Evolutionary conservation across 306 rosid species (phyloP).

Genomic region (Medicago ruthenica): DNA sequence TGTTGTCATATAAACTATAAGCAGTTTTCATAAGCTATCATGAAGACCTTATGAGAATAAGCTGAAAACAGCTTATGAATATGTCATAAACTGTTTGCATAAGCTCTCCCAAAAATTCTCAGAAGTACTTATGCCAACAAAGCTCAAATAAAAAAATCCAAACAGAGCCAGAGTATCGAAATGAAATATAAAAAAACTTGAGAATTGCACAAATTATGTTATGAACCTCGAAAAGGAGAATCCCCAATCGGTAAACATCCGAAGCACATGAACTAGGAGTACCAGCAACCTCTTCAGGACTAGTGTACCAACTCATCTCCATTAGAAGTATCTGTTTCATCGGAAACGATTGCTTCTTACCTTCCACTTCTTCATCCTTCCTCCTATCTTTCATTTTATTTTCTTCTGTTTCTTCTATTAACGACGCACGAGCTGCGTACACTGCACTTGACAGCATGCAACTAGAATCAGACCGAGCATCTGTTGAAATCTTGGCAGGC

Average conservation of each 20-base stretch:
- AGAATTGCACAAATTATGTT: slow-evolving; percentile 25
- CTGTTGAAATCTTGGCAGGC: slow-evolving; percentile 52
- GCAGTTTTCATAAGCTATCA: not conserved
- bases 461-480: slow-evolving; percentile 74
- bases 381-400: slow-evolving; percentile 64
- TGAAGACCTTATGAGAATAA: not conserved
- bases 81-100: not conserved
- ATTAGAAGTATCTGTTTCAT: slow-evolving; percentile 83
- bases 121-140: not conserved
- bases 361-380: slow-evolving; percentile 69
- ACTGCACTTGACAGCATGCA: slow-evolving; percentile 85
- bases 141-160: not conserved
- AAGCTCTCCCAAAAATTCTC: not conserved
- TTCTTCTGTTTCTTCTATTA: slow-evolving; percentile 73
- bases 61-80: not conserved
- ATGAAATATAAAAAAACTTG: slow-evolving; percentile 36
- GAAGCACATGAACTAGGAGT: slow-evolving; percentile 80
- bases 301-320: slow-evolving; percentile 92
- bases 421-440: slow-evolving; percentile 66
- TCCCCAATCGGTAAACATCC: slow-evolving; percentile 83
- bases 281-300: slow-evolving; percentile 83
- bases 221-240: slow-evolving; percentile 94
- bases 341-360: slow-evolving; percentile 80
- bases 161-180: slow-evolving; percentile 11
- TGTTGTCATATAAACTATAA: not conserved